Evolutionary conservation across 1,139 yeast species (phyloP).

Genomic region (Geotrichum candidum): DNA sequence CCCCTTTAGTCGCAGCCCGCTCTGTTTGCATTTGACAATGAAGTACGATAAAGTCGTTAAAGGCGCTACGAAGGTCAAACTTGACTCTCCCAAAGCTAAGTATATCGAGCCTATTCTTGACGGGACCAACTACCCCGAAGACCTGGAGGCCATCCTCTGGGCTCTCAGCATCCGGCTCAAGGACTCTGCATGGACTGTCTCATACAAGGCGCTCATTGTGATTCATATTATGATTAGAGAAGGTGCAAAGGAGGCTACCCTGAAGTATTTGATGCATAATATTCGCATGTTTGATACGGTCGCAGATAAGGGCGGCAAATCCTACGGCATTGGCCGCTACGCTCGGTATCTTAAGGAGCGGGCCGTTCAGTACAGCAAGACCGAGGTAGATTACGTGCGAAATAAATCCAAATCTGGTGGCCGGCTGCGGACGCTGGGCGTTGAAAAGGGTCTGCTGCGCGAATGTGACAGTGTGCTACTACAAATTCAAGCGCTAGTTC

Average conservation of each 20-base stretch:
- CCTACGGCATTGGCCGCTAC: constrained; percentile 61
- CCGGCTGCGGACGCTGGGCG: constrained; percentile 54
- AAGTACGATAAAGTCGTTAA: constrained; percentile 51
- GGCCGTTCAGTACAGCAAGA: constrained; percentile 62
- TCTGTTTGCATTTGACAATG: constrained; percentile 1
- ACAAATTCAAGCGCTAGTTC: constrained; percentile 70
- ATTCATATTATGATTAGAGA: constrained; percentile 88
- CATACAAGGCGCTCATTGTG: constrained; percentile 77
- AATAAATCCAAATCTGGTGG: constrained; percentile 48
- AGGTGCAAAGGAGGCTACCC: constrained; percentile 66
- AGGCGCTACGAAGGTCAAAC: constrained; percentile 69
- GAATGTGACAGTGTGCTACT: constrained; percentile 80
- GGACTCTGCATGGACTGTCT: constrained; percentile 80
- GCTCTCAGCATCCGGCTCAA: constrained; percentile 55
- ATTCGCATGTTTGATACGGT: constrained; percentile 54
- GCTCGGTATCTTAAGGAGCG: constrained; percentile 63
- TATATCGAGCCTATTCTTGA: constrained; percentile 87
- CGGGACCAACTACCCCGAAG: constrained; percentile 59
- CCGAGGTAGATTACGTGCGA: constrained; percentile 71
- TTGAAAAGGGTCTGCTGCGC: constrained; percentile 77
- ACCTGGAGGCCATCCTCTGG: constrained; percentile 64
- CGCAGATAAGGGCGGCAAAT: constrained; percentile 42
- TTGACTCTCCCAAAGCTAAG: constrained; percentile 93
- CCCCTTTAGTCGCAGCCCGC: neutral
- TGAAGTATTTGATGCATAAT: constrained; percentile 58